phyloP scores from a whole-genome alignment of 1,284 basidiomycete species.

The Anthracocystis walkeri region DNA sequence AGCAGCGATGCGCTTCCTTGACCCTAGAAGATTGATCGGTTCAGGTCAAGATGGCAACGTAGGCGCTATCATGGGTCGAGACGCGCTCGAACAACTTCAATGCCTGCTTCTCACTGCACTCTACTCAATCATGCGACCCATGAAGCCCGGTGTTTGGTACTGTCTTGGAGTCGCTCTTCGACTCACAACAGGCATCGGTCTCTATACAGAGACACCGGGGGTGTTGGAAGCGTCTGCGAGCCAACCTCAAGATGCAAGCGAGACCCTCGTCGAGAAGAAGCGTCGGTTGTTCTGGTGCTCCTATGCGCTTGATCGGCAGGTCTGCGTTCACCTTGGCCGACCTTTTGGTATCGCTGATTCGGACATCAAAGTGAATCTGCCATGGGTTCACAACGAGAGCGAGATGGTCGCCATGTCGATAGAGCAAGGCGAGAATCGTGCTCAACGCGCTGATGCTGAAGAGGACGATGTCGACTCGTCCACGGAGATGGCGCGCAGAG shows the following conservation, averaged over 20 bases:
- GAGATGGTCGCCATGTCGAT: constrained; percentile 38
- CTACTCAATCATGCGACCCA: constrained; percentile 54
- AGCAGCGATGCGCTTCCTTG: constrained; percentile 52
- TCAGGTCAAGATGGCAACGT: constrained; percentile 39
- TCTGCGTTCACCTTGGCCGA: constrained; percentile 49
- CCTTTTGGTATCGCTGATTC: constrained; percentile 53
- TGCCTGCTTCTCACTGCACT: constrained; percentile 49
- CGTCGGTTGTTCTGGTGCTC: constrained; percentile 54
- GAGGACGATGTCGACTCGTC: constrained; percentile 36
- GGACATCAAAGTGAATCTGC: constrained; percentile 48
- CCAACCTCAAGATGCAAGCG: constrained; percentile 23
- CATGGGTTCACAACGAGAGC: constrained; percentile 37
- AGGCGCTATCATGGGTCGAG: constrained; percentile 52
- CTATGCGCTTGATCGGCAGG: constrained; percentile 48
- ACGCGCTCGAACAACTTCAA: constrained; percentile 51
- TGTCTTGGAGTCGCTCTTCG: constrained; percentile 48
- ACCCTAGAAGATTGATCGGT: constrained; percentile 27
- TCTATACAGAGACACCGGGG: constrained; percentile 41
- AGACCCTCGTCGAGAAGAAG: constrained; percentile 42
- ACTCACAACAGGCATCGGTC: constrained; percentile 49
- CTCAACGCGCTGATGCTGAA: constrained; percentile 7
- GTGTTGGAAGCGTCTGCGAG: constrained; percentile 27
- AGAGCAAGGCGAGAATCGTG: constrained; percentile 5
- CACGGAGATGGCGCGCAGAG: constrained; percentile 41
- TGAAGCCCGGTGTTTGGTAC: constrained; percentile 53